These are phyloP conservation scores for Trebouxia gelatinosa DNA, from an alignment of 163 green algal genomes.

Conservation along the genomic window DNA sequence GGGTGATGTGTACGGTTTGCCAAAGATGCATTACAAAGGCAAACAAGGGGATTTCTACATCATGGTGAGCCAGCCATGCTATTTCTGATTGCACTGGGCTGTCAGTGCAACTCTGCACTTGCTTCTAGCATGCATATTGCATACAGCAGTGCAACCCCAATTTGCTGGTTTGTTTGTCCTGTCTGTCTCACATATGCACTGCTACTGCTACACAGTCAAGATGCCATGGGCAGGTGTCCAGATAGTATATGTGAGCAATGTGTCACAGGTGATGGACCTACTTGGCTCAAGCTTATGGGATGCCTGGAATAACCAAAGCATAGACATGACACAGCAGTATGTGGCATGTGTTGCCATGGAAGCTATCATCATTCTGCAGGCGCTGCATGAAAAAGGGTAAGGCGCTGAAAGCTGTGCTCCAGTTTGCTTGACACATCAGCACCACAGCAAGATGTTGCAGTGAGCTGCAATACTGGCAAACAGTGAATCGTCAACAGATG, in stretches of 20 bases:
- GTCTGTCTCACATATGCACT: too few species aligned
- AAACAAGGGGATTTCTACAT: slow-evolving; percentile 97
- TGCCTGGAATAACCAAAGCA: slow-evolving; percentile 89
- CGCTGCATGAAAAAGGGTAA: slow-evolving; percentile 93
- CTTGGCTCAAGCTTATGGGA: slow-evolving; percentile 98
- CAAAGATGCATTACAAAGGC: slow-evolving; percentile 97
- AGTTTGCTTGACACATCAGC: too few species aligned
- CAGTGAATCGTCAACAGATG: too few species aligned
- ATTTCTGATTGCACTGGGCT: neutral
- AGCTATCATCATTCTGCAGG: slow-evolving; percentile 94
- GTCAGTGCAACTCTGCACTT: neutral
- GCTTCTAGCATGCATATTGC: too few species aligned
- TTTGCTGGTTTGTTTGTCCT: too few species aligned
- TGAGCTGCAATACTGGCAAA: too few species aligned
- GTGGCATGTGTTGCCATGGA: slow-evolving; percentile 98
- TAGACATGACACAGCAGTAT: slow-evolving; percentile 96
- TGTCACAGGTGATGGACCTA: slow-evolving; percentile 99
- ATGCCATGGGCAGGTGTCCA: too few species aligned
- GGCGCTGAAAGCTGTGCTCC: too few species aligned
- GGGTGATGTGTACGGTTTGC: slow-evolving; percentile 87
- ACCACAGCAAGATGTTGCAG: too few species aligned
- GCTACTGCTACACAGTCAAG: too few species aligned
- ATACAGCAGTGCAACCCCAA: too few species aligned
- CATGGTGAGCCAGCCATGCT: slow-evolving; percentile 75
- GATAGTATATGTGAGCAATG: too few species aligned